Conservation (phyloP, 805 yeast species). For the Kluyveromyces lactis region DNA sequence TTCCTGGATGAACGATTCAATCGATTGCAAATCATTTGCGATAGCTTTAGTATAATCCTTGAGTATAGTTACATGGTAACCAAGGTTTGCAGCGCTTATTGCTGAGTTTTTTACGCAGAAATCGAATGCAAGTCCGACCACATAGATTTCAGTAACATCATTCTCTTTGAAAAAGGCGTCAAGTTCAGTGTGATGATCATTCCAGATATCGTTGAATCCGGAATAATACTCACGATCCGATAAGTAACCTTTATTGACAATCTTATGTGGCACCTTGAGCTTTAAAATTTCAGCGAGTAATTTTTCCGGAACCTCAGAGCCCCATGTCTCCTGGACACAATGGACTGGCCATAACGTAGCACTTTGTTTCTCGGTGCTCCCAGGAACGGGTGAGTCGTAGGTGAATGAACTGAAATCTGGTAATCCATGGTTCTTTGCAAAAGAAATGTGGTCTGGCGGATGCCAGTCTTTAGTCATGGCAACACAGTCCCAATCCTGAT, state of each 20-base stretch:
- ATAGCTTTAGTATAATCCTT: constrained; percentile 51
- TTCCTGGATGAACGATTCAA: constrained; percentile 14
- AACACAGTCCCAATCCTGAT: constrained; percentile 49
- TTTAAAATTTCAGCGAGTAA: constrained; percentile 31
- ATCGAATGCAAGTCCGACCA: constrained; percentile 83
- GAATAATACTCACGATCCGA: constrained; percentile 79
- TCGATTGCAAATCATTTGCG: constrained; percentile 32
- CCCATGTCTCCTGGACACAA: constrained; percentile 66
- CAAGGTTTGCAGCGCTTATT: constrained; percentile 51
- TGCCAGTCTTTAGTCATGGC: constrained; percentile 88
- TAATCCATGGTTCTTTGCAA: constrained; percentile 57
- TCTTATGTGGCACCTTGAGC: constrained; percentile 31
- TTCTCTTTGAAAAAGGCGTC: constrained; percentile 37
- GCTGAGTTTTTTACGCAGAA: constrained; percentile 79
- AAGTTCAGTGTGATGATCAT: constrained; percentile 59
- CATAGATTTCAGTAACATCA: constrained; percentile 50
- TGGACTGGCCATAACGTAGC: constrained; percentile 82
- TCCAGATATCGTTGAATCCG: constrained; percentile 78
- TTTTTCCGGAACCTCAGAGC: constrained; percentile 52
- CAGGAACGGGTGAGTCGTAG: constrained; percentile 43
- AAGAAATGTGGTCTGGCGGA: constrained; percentile 68
- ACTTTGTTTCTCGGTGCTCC: constrained; percentile 29
- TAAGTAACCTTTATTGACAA: constrained; percentile 64
- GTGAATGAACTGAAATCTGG: constrained; percentile 44
- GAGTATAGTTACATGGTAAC: constrained; percentile 58